Evolutionary conservation across 148 eudicot genomes (phyloP).

Genomic region (Vaccinium macrocarpon): DNA sequence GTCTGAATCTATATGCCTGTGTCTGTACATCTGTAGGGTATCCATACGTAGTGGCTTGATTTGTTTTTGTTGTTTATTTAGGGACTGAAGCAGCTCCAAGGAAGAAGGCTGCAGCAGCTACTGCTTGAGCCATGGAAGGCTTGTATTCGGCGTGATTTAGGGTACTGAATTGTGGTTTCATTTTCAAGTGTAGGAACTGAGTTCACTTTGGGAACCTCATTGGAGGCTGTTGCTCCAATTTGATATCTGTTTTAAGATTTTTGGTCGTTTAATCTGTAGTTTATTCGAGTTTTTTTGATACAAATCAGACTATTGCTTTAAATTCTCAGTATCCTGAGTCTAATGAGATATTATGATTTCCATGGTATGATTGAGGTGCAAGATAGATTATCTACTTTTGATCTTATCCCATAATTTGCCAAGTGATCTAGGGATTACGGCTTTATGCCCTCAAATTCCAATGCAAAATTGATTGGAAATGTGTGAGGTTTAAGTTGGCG

Average conservation of each 20-base stretch:
- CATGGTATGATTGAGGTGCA: not conserved
- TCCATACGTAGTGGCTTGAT: not conserved
- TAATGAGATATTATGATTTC: not conserved
- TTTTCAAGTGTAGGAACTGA: not conserved
- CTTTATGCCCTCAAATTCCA: not conserved
- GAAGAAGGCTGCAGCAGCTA: slow-evolving; percentile 30
- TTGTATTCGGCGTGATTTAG: not conserved
- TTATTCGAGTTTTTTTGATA: slow-evolving; percentile 5
- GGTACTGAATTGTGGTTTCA: not conserved
- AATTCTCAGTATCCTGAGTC: not conserved
- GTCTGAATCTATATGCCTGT: too few relatives aligned
- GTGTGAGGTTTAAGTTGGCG: not conserved
- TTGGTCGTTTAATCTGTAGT: not conserved
- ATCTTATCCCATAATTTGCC: not conserved
- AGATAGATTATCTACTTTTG: too few relatives aligned
- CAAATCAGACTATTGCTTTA: not conserved
- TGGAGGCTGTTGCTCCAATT: slow-evolving; percentile 6
- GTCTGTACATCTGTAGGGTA: not conserved
- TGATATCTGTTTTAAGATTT: not conserved
- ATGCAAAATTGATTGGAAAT: not conserved
- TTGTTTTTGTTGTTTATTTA: not conserved
- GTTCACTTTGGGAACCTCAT: not conserved
- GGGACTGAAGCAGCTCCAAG: slow-evolving; percentile 41
- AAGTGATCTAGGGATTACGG: not conserved
- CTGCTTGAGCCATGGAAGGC: slow-evolving; percentile 14